Base-by-base conservation (phyloP, 129 eudicot genomes). In the Flaveria trinervia region DNA sequence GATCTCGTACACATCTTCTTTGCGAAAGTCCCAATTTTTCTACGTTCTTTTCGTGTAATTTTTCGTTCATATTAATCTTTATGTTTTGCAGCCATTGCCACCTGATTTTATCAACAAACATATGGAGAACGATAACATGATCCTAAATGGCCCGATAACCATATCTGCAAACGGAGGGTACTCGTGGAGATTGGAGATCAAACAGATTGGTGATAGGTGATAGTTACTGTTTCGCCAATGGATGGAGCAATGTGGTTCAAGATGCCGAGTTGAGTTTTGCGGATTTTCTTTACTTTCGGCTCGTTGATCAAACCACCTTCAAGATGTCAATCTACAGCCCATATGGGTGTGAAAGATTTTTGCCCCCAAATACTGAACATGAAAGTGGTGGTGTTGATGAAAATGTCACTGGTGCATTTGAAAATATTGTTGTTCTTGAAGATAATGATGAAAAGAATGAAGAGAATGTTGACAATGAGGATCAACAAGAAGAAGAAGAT, bases 31-130 rank as follows among this genome's bases (percentile, higher is more conserved):
- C 41, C 41, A 36, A 36, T 36, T 36, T 36, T 36, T 36, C 41
- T 5, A 36, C 41, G 41, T 36, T 36, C 41, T 5, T 36, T 36
- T 36, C 1, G 41, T 36, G 41, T 36, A 36, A 36, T 36, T 55
- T 55, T 55, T 8, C 13, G 1, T 9, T 55, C 10, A 28, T 52
- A 22, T 33, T 33, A 64, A 9, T 26, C 7, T 5, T 49, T 25
- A 22, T 14, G 26, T 30, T 49, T 71, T 50, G 78, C 67, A 79
- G 83, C 30, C 54, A 61, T 30, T 79, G 28, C 82, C 82, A 60
- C 65, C 50, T 18, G 72, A 44, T 13, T 71, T 79, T 48, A 55
- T 62, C 4, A 22, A 25, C 49, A 57, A 10, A 30, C 62, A 79
- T 50, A 25, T 71, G 65, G 15, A 67, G 57, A 60, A 79, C 56